Evolutionary conservation across 768 basidiomycete species (phyloP).

Genomic region (Pleurotus eryngii): DNA sequence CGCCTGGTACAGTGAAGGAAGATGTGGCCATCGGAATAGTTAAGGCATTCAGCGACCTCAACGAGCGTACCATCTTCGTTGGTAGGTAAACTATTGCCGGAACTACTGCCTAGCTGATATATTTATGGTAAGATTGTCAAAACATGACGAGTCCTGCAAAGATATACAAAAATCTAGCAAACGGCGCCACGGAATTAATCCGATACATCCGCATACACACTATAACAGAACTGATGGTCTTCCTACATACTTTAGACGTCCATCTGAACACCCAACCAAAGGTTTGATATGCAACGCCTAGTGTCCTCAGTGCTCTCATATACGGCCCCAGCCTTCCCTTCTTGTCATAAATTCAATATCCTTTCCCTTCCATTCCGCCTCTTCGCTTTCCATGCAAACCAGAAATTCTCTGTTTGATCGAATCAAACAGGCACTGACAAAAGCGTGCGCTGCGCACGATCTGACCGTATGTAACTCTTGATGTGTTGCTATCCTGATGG

Average conservation of each 20-base stretch:
- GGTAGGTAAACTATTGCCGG: conserved; percentile 39
- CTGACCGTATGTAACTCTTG: conserved; percentile 39
- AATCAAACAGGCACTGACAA: conserved; percentile 51
- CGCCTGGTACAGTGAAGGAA: conserved; percentile 71
- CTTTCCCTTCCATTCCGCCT: conserved; percentile 57
- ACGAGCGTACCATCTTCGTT: conserved; percentile 57
- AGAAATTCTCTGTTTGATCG: conserved; percentile 44
- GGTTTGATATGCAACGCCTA: conserved; percentile 28
- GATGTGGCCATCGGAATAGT: conserved; percentile 48
- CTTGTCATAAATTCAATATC: conserved; percentile 67
- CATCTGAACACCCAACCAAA: conserved; percentile 43
- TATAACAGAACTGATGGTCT: conserved; percentile 53
- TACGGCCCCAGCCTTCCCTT: conserved; percentile 42
- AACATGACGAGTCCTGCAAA: conserved; percentile 37
- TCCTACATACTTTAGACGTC: conserved; percentile 50
- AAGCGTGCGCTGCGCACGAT: conserved; percentile 41
- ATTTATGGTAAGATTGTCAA: conserved; percentile 35
- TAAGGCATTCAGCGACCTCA: conserved; percentile 40
- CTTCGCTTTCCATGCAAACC: conserved; percentile 33
- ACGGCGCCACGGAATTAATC: conserved; percentile 22
- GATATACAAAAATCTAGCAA: conserved; percentile 19
- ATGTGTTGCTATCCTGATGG: conserved; percentile 10
- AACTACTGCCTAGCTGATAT: conserved; percentile 4
- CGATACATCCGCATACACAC: conserved; percentile 41
- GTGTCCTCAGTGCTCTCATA: background rate